These are phyloP conservation scores for Trametes cubensis DNA, from an alignment of 768 basidiomycete species.

Conservation along the genomic window DNA sequence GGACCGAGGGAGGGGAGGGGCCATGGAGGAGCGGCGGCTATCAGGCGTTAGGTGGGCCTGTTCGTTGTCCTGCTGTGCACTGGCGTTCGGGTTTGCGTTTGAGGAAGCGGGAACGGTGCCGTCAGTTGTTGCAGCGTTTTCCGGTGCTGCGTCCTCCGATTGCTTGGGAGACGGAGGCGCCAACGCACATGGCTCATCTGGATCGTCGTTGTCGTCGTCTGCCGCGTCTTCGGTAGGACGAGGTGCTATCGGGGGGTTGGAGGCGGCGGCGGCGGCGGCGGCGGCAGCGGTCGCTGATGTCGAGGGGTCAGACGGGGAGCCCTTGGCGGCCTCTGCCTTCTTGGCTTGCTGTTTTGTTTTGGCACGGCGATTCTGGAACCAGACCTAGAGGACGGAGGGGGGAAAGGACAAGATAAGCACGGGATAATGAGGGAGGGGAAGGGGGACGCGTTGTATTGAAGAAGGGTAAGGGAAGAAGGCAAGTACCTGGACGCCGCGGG, in stretches of 20 bases:
- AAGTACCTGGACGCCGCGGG: slow-evolving; percentile 91
- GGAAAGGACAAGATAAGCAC: not conserved
- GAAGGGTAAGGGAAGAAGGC: not conserved
- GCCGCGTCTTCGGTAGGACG: not conserved
- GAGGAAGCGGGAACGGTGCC: not conserved
- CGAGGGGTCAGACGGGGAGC: not conserved
- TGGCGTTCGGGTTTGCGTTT: slow-evolving; percentile 6
- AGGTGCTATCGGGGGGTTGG: not conserved
- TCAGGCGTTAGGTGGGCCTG: slow-evolving; percentile 10
- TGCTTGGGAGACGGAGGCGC: slow-evolving; percentile 7
- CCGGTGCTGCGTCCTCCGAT: slow-evolving; percentile 8
- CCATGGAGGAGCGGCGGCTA: slow-evolving; percentile 16
- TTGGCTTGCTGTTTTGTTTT: slow-evolving; percentile 75
- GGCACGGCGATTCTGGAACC: slow-evolving; percentile 90
- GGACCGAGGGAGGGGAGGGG: slow-evolving; percentile 7
- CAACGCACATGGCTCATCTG: slow-evolving; percentile 10
- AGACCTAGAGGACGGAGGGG: slow-evolving; percentile 56
- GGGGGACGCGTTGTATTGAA: not conserved
- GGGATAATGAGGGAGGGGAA: not conserved
- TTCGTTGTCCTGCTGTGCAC: slow-evolving; percentile 10
- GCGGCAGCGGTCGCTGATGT: slow-evolving; percentile 4
- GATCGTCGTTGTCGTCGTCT: slow-evolving; percentile 13
- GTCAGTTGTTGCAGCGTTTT: not conserved
- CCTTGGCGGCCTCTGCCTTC: slow-evolving; percentile 39
- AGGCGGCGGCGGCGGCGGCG: slow-evolving; percentile 1